These are phyloP conservation scores for Xylaria telfairii DNA, from an alignment of 495 filamentous ascomycete species.

Conservation along the genomic window DNA sequence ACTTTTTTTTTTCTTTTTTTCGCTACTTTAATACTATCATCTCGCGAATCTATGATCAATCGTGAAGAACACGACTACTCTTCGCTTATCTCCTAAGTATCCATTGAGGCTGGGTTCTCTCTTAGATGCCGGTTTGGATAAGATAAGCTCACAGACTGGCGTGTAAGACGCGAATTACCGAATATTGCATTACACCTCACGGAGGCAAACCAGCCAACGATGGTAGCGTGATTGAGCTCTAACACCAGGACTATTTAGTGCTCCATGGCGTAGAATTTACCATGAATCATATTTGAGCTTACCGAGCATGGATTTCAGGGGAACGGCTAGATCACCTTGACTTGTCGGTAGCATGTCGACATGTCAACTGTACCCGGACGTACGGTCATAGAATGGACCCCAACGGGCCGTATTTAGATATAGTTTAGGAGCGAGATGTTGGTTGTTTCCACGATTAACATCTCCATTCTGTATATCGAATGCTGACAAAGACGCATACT, in stretches of 20 bases:
- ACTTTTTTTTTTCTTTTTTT: too few species aligned
- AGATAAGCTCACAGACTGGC: too few species aligned
- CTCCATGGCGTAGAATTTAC: neutral
- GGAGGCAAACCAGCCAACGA: too few species aligned
- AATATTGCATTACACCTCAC: neutral
- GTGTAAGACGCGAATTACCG: neutral
- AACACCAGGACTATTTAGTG: neutral
- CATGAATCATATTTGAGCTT: neutral
- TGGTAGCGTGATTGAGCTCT: neutral
- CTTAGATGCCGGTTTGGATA: neutral
- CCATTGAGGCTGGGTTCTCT: neutral
- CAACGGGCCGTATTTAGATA: neutral
- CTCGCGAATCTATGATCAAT: neutral
- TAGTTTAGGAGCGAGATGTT: neutral
- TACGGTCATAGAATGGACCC: neutral
- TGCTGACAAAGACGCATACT: neutral
- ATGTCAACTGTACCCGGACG: neutral
- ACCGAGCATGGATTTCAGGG: neutral
- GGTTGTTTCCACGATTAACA: neutral
- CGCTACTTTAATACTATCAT: neutral
- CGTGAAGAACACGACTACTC: neutral
- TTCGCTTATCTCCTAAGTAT: neutral
- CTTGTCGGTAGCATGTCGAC: neutral
- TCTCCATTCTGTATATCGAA: neutral
- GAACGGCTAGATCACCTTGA: neutral